phyloP scores from a whole-genome alignment of 1,284 basidiomycete genomes.

The Microbotryum silenes-acaulis region DNA sequence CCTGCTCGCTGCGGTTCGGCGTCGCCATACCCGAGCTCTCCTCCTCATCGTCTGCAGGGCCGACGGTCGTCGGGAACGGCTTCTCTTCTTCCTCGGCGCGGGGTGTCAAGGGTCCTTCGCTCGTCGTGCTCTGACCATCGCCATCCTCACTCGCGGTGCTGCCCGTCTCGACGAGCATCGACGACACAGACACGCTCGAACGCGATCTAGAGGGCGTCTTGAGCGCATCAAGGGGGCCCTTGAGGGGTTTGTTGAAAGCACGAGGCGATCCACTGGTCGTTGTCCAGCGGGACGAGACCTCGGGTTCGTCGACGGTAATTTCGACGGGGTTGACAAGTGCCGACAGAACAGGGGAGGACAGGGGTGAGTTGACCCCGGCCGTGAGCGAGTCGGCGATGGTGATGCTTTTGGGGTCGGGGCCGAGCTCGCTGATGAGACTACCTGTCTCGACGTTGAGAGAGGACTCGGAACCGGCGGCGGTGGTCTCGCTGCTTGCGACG shows the following conservation, averaged over 20 bases:
- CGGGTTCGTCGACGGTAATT: too few species aligned
- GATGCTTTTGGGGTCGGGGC: background rate
- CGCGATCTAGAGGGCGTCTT: conserved; percentile 8
- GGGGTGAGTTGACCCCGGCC: background rate
- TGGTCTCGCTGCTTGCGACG: background rate
- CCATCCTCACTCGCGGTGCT: conserved; percentile 2
- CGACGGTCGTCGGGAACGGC: background rate
- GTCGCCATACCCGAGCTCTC: background rate
- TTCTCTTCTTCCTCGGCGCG: background rate
- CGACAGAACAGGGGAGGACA: conserved; percentile 9
- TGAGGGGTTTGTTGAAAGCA: background rate
- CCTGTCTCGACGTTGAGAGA: conserved; percentile 29
- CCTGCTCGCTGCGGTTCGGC: conserved; percentile 1
- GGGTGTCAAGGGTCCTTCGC: too few species aligned
- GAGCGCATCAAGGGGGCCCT: conserved; percentile 13
- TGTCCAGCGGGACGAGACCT: too few species aligned
- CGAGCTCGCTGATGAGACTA: conserved; percentile 16
- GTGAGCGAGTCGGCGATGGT: background rate
- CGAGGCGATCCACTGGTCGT: too few species aligned
- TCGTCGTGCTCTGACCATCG: background rate
- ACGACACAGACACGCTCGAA: conserved; percentile 18
- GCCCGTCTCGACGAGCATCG: conserved; percentile 20
- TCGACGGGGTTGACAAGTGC: conserved; percentile 1
- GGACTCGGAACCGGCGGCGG: conserved; percentile 21
- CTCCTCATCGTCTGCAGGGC: background rate